These are phyloP conservation scores for Aspergillus ruber DNA, from an alignment of 2,329 filamentous ascomycete genomes.

Conservation along the genomic window DNA sequence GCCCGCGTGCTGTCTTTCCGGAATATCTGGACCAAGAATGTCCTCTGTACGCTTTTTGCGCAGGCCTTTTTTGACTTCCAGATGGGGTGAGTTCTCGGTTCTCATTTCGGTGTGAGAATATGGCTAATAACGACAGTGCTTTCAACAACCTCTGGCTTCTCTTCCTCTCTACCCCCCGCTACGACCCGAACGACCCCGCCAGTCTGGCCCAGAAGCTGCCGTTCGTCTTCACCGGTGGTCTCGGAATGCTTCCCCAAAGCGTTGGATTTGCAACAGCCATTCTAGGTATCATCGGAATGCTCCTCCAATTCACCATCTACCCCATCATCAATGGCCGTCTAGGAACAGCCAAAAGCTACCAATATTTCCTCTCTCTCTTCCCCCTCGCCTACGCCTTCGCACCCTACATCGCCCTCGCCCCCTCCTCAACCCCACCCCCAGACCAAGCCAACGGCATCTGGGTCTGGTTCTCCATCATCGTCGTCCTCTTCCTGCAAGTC, in stretches of 20 bases:
- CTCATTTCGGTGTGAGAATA: not conserved
- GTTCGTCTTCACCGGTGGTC: slow-evolving; percentile 59
- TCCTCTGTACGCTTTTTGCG: slow-evolving; percentile 52
- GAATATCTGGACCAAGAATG: slow-evolving; percentile 50
- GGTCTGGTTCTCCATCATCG: slow-evolving; percentile 60
- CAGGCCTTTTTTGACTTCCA: slow-evolving; percentile 69
- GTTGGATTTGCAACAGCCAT: slow-evolving; percentile 71
- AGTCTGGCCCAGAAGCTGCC: slow-evolving; percentile 44
- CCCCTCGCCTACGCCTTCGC: slow-evolving; percentile 65
- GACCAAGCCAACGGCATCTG: slow-evolving; percentile 34
- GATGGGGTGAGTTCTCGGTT: slow-evolving; percentile 38
- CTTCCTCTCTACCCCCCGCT: slow-evolving; percentile 68
- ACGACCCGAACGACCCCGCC: slow-evolving; percentile 32
- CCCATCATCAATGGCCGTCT: slow-evolving; percentile 60
- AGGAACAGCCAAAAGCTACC: slow-evolving; percentile 63
- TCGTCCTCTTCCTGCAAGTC: slow-evolving; percentile 63
- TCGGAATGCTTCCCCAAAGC: slow-evolving; percentile 62
- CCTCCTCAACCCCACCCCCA: slow-evolving; percentile 44
- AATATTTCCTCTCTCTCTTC: slow-evolving; percentile 62
- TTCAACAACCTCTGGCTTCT: slow-evolving; percentile 73
- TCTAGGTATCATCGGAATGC: slow-evolving; percentile 66
- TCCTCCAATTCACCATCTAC: slow-evolving; percentile 65
- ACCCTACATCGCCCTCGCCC: slow-evolving; percentile 65
- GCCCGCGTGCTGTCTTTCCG: slow-evolving; percentile 42
- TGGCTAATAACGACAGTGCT: slow-evolving; percentile 42